Percentiles rank a stretch among this genome's conserved stretches.
Evolutionary conservation across 371 early-diverging fungal species (phyloP).

Genomic region (Saksenaea oblongispora): DNA sequence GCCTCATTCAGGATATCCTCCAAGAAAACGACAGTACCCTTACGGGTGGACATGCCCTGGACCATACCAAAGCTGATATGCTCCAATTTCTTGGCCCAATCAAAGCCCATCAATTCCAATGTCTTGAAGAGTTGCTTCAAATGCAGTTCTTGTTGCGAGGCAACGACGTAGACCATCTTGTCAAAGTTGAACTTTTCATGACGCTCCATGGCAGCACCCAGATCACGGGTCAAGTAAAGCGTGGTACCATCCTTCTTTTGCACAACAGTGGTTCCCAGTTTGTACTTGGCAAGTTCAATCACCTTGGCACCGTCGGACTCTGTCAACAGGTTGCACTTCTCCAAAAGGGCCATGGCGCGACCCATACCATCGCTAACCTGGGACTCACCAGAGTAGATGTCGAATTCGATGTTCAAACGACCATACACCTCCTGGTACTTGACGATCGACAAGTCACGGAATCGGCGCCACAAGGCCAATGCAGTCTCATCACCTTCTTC

Average conservation of each 20-base stretch:
- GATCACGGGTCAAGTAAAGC: constrained; percentile 98
- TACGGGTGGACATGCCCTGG: constrained; percentile 97
- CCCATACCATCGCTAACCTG: constrained; percentile 84
- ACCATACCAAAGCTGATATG: constrained; percentile 99
- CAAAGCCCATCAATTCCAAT: constrained; percentile 79
- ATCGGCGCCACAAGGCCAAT: constrained; percentile 87
- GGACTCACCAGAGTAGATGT: constrained; percentile 99
- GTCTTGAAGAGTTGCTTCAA: constrained; percentile 97
- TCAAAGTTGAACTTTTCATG: constrained; percentile 91
- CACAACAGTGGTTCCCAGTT: constrained; percentile 86
- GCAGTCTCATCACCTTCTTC: constrained; percentile 94
- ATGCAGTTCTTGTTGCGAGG: constrained; percentile 95
- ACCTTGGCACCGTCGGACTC: constrained; percentile 89
- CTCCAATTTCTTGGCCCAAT: constrained; percentile 79
- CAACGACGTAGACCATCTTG: constrained; percentile 96
- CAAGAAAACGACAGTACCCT: constrained; percentile 97
- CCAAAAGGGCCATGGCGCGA: constrained; percentile 75
- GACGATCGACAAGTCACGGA: constrained; percentile 93
- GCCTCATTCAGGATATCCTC: constrained; percentile 96
- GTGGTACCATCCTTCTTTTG: constrained; percentile 97
- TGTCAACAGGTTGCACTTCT: constrained; percentile 68
- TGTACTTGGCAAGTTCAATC: constrained; percentile 82
- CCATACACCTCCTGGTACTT: constrained; percentile 95
- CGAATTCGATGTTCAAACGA: constrained; percentile 94
- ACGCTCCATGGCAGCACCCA: constrained; percentile 97